Conservation (phyloP, 2,329 filamentous ascomycete genomes). For the Pseudocercospora musae region DNA sequence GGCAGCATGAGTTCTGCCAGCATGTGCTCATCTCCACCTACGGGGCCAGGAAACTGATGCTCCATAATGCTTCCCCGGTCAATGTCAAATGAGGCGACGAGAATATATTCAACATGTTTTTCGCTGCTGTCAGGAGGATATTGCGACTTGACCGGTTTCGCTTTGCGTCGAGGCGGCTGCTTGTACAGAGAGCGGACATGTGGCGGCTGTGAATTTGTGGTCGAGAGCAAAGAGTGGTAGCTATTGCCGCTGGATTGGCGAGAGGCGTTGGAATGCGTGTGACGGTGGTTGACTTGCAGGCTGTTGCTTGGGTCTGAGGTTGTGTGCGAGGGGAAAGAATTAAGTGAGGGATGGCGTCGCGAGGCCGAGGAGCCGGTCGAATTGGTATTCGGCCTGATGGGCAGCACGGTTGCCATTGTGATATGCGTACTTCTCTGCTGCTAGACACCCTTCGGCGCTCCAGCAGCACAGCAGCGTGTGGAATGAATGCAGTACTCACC, state of each 20-base stretch:
- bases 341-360: conserved; percentile 36
- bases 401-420: conserved; percentile 33
- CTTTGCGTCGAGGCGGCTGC: conserved; percentile 7
- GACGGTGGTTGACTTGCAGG: conserved; percentile 17
- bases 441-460: neutral
- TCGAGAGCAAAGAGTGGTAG: conserved; percentile 18
- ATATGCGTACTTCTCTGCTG: neutral
- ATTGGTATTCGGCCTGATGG: conserved; percentile 31
- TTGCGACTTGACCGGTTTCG: conserved; percentile 44
- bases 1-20: conserved; percentile 97
- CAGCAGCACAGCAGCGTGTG: neutral
- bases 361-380: conserved; percentile 24
- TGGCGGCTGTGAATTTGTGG: neutral
- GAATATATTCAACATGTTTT: conserved; percentile 97
- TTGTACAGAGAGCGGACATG: conserved; percentile 7
- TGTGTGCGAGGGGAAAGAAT: conserved; percentile 36
- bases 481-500: neutral
- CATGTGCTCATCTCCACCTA: conserved; percentile 97
- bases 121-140: conserved; percentile 53
- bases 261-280: conserved; percentile 39
- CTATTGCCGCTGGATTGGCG: conserved; percentile 33
- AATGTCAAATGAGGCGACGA: conserved; percentile 96
- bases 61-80: conserved; percentile 97
- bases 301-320: conserved; percentile 10
- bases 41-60: conserved; percentile 91